Percentiles rank a stretch among this genome's conserved stretches.
These are phyloP conservation scores for Orbilia brochopaga DNA, from an alignment of 2,329 filamentous ascomycete genomes.

Conservation along the genomic window DNA sequence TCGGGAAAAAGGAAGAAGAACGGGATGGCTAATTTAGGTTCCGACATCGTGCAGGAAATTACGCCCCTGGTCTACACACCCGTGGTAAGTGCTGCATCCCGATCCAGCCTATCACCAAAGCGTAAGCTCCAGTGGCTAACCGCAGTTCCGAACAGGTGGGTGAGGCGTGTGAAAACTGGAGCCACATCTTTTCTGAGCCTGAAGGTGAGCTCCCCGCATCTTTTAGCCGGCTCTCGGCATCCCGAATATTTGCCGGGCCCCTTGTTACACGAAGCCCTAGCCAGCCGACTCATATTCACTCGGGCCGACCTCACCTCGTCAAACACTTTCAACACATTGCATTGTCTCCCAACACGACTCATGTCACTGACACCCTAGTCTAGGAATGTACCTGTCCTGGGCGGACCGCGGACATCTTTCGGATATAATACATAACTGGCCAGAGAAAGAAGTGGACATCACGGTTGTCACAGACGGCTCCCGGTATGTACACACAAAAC, in stretches of 20 bases:
- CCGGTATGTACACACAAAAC: conserved; percentile 60
- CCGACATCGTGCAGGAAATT: conserved; percentile 65
- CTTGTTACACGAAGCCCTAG: conserved; percentile 23
- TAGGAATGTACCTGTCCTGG: conserved; percentile 78
- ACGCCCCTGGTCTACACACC: conserved; percentile 87
- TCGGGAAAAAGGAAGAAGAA: conserved; percentile 43
- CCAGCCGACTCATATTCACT: conserved; percentile 15
- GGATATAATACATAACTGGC: conserved; percentile 92
- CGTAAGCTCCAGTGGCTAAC: conserved; percentile 33
- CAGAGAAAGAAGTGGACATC: conserved; percentile 85
- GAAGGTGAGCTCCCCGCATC: conserved; percentile 65
- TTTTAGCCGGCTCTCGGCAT: conserved; percentile 31
- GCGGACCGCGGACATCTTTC: conserved; percentile 89
- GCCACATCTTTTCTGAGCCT: conserved; percentile 90
- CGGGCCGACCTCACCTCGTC: conserved; percentile 49
- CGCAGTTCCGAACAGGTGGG: conserved; percentile 63
- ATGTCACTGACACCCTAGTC: not conserved
- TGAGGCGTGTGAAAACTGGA: conserved; percentile 95
- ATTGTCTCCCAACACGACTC: not conserved
- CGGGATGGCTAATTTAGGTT: conserved; percentile 50
- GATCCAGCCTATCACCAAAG: conserved; percentile 47
- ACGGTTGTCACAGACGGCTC: conserved; percentile 97
- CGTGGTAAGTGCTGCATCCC: conserved; percentile 62
- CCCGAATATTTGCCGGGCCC: conserved; percentile 21
- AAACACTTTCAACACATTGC: conserved; percentile 47